phyloP scores from a whole-genome alignment of 2,329 filamentous ascomycete species.

The Alternaria rosae region DNA sequence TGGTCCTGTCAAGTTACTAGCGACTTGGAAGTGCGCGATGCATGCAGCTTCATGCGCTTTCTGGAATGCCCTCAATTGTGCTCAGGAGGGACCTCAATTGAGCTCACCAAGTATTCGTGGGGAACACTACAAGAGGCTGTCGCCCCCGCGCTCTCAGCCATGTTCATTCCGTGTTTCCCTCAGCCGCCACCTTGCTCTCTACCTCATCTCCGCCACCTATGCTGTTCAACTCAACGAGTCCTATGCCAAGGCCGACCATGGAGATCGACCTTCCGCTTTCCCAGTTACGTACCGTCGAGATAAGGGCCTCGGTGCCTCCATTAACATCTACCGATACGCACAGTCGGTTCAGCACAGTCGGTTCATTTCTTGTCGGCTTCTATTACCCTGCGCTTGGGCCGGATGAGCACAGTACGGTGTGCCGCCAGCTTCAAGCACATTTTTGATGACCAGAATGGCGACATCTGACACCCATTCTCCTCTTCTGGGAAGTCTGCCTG shows the following conservation, averaged over 20 bases:
- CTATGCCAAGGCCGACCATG: conserved; percentile 15
- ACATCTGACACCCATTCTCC: background rate
- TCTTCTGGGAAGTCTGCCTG: conserved; percentile 3
- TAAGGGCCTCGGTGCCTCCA: conserved; percentile 6
- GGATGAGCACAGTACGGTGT: background rate
- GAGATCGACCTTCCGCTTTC: conserved; percentile 6
- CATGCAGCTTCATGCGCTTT: conserved; percentile 5
- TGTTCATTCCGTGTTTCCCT: background rate
- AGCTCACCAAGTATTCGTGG: background rate
- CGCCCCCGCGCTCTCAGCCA: background rate
- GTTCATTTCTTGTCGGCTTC: background rate
- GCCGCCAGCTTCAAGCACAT: background rate
- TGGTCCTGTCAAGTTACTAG: conserved; percentile 2
- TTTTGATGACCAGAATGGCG: background rate
- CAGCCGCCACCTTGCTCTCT: background rate
- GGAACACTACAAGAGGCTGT: conserved; percentile 6
- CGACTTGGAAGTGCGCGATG: conserved; percentile 3
- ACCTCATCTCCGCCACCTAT: background rate
- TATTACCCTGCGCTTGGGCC: background rate
- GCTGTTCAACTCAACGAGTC: background rate
- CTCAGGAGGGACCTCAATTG: conserved; percentile 1
- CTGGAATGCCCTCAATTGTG: conserved; percentile 19
- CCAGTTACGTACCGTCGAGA: conserved; percentile 2
- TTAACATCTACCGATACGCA: background rate
- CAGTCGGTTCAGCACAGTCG: background rate